Base-by-base conservation (phyloP, 257 asterid species). In the Ballota nigra region DNA sequence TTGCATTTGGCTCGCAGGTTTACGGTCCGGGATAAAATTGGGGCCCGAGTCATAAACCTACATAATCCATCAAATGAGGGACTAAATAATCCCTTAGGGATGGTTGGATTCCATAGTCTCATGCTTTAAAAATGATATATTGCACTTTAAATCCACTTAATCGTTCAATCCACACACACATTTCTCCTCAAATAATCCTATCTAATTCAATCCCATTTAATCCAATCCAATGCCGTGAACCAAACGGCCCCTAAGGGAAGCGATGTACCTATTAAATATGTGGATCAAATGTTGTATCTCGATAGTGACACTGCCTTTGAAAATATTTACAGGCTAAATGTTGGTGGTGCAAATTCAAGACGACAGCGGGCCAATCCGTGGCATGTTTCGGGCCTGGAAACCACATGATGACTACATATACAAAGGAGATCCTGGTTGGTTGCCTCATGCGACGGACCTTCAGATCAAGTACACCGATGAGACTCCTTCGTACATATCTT, bases 341-440 rank as follows among this genome's bases (percentile, higher is more conserved):
- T 83, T 1, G 96, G 89, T 4, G 85, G 86, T 0, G 0, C 2
- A 0, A 0, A 65, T 41, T 0, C 26, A 23, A 1, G 12, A 26
- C 0, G 93, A 89, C 38, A 79, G 85, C 10, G 65, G 38, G 40
- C 20, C 38, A 22, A 24, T 8, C 66, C 23, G 23, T 22, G 92
- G 96, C 36, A 83, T 85, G 96, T 85, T 75, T 28, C 85, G 93
- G 4, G 38, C n/a, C 11, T 89, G 96, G 96, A 11, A 0, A 0
- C 0, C 62, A 0, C 1, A 7, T 2, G 5, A 77, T 4, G 16
- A 10, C 3, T 40, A 36, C 5, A 63, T 0, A 18, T 3, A 3
- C 52, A 0, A 4, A 0, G 20, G 23, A 55, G 0, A 13, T 31
- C 0, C 26, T 0, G 0, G 83, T 11, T 63, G 7, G 53, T 3